Conservation (phyloP, 148 eudicot genomes). For the Suaeda aralocaspica region DNA sequence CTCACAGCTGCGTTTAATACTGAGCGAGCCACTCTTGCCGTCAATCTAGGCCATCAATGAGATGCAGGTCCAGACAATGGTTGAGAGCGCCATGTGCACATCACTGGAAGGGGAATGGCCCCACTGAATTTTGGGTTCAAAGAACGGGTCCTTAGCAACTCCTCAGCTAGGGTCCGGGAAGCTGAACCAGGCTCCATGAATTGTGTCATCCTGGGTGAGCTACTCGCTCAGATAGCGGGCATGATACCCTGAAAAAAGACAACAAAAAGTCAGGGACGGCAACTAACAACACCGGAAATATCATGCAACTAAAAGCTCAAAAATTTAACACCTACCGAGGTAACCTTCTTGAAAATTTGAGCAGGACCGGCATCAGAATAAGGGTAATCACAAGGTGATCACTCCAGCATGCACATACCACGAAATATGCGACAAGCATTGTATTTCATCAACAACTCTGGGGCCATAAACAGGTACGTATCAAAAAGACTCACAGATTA, state of each 20-base stretch:
- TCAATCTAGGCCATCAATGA: conserved; percentile 54
- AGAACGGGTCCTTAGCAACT: conserved; percentile 52
- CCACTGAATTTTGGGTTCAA: conserved; percentile 28
- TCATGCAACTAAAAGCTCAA: not conserved
- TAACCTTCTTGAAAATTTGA: conserved; percentile 74
- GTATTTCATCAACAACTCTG: conserved; percentile 89
- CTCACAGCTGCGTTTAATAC: conserved; percentile 36
- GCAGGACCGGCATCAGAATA: conserved; percentile 71
- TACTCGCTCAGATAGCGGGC: conserved; percentile 46
- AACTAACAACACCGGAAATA: not conserved
- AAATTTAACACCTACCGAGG: conserved; percentile 40
- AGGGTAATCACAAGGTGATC: conserved; percentile 82
- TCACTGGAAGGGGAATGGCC: conserved; percentile 18
- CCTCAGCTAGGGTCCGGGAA: conserved; percentile 39
- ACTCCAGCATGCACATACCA: conserved; percentile 91
- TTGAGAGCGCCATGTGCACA: conserved; percentile 18
- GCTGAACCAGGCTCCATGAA: conserved; percentile 46
- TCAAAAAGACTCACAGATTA: conserved; percentile 2
- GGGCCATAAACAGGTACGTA: conserved; percentile 94
- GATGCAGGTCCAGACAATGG: conserved; percentile 27
- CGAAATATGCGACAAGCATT: conserved; percentile 80
- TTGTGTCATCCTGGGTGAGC: conserved; percentile 37
- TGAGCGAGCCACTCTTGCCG: conserved; percentile 28
- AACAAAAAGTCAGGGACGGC: not conserved
- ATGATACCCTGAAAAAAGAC: conserved; percentile 50